phyloP scores from a whole-genome alignment of 208 protist species.

The Sergeia podlipaevii region DNA sequence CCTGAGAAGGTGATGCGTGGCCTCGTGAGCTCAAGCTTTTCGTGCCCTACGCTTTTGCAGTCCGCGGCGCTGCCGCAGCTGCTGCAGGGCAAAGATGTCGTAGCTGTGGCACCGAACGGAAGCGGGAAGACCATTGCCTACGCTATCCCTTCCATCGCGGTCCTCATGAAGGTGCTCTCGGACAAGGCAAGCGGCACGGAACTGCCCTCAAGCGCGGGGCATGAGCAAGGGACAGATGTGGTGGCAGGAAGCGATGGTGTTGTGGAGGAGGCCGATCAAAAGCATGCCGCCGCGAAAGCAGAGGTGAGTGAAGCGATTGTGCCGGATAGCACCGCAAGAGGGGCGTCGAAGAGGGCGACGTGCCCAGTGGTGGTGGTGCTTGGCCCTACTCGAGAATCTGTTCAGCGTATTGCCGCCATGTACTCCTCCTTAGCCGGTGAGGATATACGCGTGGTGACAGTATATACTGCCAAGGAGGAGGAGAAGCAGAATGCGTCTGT shows the following conservation, averaged over 20 bases:
- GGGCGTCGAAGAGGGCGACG: no score
- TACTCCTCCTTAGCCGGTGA: constrained; percentile 55
- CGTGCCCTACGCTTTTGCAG: constrained; percentile 79
- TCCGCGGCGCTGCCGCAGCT: constrained; percentile 73
- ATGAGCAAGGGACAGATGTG: not conserved
- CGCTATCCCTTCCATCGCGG: constrained; percentile 86
- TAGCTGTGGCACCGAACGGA: constrained; percentile 94
- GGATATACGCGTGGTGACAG: constrained; percentile 47
- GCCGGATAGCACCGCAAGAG: not conserved
- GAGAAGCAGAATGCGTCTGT: constrained; percentile 82
- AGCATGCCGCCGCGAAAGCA: no score
- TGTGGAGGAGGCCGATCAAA: constrained; percentile 17
- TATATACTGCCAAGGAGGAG: constrained; percentile 53
- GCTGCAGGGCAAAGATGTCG: constrained; percentile 85
- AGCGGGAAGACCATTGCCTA: constrained; percentile 97
- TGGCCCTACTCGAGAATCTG: constrained; percentile 96
- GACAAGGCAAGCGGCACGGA: not conserved
- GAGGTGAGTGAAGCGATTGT: not conserved
- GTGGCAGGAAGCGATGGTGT: not conserved
- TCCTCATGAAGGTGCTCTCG: constrained; percentile 13
- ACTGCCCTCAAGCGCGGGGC: not conserved
- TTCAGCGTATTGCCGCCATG: constrained; percentile 94
- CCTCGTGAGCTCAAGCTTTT: constrained; percentile 34
- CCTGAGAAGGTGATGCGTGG: constrained; percentile 38
- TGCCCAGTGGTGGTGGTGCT: constrained; percentile 95